Evolutionary conservation across 768 basidiomycete genomes (phyloP).

Genomic region (Rhodotorula toruloides): DNA sequence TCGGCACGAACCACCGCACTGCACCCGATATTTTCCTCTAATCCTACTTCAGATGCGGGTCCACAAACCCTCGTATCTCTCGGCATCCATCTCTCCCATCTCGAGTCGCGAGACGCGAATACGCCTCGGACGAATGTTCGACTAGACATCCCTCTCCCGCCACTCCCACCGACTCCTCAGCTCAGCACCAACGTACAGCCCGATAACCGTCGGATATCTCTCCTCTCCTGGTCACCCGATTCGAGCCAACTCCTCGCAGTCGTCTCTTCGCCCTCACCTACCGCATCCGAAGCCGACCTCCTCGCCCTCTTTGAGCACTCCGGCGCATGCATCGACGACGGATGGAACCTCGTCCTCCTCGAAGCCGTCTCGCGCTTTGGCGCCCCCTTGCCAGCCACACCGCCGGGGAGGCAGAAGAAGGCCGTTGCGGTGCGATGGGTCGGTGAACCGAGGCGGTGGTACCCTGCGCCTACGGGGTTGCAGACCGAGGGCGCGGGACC

Average conservation of each 20-base stretch:
- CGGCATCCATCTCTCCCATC: too few species aligned
- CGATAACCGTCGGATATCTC: conserved; percentile 2
- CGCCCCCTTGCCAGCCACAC: not conserved
- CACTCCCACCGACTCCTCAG: not conserved
- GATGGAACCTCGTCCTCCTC: conserved; percentile 18
- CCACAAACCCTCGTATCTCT: too few species aligned
- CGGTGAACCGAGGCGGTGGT: conserved; percentile 36
- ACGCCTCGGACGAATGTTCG: too few species aligned
- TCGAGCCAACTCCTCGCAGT: conserved; percentile 17
- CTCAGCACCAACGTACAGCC: not conserved
- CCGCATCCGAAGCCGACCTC: not conserved
- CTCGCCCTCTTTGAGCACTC: conserved; percentile 30
- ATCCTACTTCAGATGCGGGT: too few species aligned
- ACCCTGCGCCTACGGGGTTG: conserved; percentile 4
- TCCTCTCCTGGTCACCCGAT: conserved; percentile 23
- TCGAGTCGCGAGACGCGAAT: too few species aligned
- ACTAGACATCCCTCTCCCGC: conserved; percentile 18
- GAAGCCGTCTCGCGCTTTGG: conserved; percentile 23
- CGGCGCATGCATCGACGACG: conserved; percentile 17
- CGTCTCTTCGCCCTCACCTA: not conserved
- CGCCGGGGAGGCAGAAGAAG: not conserved
- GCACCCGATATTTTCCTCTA: not conserved
- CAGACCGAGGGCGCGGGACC: not conserved
- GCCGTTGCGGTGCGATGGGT: conserved; percentile 25
- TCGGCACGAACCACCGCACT: not conserved